Conservation (phyloP, 768 basidiomycete species). For the Leccinellum rugosiceps region DNA sequence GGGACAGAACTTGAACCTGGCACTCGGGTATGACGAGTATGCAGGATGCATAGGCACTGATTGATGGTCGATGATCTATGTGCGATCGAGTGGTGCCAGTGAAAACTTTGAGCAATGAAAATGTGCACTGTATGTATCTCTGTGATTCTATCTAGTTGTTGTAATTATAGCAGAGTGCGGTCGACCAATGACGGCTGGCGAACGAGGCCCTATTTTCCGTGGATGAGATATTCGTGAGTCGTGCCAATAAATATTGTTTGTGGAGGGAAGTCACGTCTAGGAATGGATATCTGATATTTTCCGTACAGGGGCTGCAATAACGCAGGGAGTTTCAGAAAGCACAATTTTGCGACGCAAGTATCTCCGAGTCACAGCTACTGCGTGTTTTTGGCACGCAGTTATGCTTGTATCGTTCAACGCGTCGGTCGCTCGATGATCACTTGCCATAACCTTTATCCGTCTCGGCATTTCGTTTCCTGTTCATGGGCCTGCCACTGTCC, state of each 20-base stretch:
- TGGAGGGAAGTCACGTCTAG: background rate
- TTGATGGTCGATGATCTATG: too few relatives aligned
- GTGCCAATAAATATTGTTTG: background rate
- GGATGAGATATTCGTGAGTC: background rate
- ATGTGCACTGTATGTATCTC: too few relatives aligned
- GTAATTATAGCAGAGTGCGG: too few relatives aligned
- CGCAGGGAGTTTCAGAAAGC: background rate
- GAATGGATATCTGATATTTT: too few relatives aligned
- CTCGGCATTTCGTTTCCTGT: too few relatives aligned
- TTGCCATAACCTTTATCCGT: background rate
- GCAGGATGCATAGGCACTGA: constrained; percentile 25
- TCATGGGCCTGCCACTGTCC: too few relatives aligned
- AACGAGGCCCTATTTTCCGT: background rate
- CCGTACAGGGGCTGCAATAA: background rate
- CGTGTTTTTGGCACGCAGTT: background rate
- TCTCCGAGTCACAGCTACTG: too few relatives aligned
- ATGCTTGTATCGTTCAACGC: too few relatives aligned
- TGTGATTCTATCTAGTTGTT: too few relatives aligned
- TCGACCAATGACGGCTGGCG: background rate
- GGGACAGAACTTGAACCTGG: constrained; percentile 83
- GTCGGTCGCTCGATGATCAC: too few relatives aligned
- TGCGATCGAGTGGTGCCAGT: too few relatives aligned
- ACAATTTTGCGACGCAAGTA: background rate
- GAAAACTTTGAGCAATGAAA: too few relatives aligned
- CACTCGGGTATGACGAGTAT: constrained; percentile 83